Base-by-base conservation (phyloP, 345 rosid species). In the Populus davidiana region DNA sequence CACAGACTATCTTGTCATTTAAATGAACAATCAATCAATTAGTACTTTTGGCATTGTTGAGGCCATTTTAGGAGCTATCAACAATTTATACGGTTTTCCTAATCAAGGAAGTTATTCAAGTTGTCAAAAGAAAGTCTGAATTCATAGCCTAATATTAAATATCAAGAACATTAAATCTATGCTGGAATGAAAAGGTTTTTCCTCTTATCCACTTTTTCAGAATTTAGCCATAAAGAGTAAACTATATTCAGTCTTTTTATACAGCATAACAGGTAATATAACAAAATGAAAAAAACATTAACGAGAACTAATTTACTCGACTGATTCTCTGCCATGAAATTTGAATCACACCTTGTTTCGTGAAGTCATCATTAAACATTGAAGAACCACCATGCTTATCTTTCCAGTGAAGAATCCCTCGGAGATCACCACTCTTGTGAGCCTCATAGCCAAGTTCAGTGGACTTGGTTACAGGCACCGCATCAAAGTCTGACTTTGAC, bases 291-390 rank as follows among this genome's bases (percentile, higher is more conserved):
- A 33, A 29, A 35, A 66, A 35, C 11, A 17, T 31, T 66, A 3
- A 33, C 35, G 39, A 18, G 23, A 27, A 33, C 5, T 3, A 10
- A 20, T 8, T 54, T 33, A 67, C 61, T 41, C 8, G 27, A 13
- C 68, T 5, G 56, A 43, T 56, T 39, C 31, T 1, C 36, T 16
- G 17, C 9, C 59, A 52, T 52, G 59, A 52, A 52, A 52, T 8
- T 52, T 52, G n/a, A n/a, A n/a, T 27, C 63, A 56, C 73, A 86
- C 89, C 87, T 82, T 78, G 81, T 20, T 66, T 75, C 63, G 54
- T 66, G 41, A 49, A 72, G 79, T 8, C 23, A 66, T 25, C 52
- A 76, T 7, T 35, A 64, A 74, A 31, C 8, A 63, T 16, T 13
- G 75, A 76, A 70, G 38, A 11, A 61, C 36, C 44, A 67, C 33